Percentiles rank a stretch among this genome's conserved stretches.
Conservation (phyloP, 345 rosid genomes). For the Citrus inodora region DNA sequence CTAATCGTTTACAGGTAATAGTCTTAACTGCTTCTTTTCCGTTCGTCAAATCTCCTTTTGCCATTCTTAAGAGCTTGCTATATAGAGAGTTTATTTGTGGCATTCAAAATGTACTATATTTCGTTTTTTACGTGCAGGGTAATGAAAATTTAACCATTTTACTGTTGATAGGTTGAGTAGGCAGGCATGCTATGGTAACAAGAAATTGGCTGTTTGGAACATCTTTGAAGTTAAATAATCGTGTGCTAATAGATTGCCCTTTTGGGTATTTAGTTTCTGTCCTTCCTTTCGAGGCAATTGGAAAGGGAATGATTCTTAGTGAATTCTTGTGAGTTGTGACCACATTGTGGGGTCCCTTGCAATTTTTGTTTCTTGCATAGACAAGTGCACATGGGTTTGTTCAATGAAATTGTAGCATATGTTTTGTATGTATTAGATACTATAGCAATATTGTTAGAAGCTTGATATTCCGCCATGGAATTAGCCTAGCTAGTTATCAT, state of each 20-base stretch:
- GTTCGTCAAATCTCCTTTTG: neutral
- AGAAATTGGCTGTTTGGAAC: neutral
- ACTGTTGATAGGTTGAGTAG: neutral
- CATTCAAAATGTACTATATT: neutral
- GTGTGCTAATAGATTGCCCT: neutral
- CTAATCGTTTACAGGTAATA: conserved; percentile 40
- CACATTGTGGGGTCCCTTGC: neutral
- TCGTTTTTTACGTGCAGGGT: neutral
- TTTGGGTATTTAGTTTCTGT: neutral
- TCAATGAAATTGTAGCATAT: neutral
- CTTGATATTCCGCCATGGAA: neutral
- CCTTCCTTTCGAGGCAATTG: neutral
- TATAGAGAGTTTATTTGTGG: neutral
- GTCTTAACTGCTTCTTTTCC: neutral
- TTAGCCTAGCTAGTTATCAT: neutral
- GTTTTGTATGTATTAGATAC: neutral
- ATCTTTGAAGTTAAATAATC: neutral
- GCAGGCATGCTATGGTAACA: no score
- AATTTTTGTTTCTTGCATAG: neutral
- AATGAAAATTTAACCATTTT: neutral
- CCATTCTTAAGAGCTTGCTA: neutral
- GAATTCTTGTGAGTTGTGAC: neutral
- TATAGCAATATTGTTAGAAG: neutral
- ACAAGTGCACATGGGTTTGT: neutral
- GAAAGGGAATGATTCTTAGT: neutral